Percentiles rank a stretch among this genome's conserved stretches.
Evolutionary conservation across 306 rosid genomes (phyloP).

Genomic region (Bauhinia variegata): DNA sequence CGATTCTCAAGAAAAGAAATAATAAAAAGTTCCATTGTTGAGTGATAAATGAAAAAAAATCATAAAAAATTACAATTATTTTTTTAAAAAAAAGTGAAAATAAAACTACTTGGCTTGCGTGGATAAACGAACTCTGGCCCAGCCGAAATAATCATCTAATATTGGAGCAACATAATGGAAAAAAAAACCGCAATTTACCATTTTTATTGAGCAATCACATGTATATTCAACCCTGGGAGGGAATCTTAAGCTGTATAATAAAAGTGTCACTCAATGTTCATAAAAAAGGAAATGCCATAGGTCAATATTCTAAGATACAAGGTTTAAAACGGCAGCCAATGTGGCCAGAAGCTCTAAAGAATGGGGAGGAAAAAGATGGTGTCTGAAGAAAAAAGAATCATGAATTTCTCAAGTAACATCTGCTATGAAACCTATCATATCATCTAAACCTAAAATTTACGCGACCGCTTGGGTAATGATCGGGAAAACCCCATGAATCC

Average conservation of each 20-base stretch:
- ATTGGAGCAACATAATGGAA: neutral
- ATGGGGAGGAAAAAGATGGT: neutral
- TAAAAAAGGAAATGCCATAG: conserved; percentile 32
- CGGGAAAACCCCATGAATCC: conserved; percentile 60
- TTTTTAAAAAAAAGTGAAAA: too few species aligned
- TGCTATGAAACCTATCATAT: conserved; percentile 50
- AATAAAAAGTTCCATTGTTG: too few species aligned
- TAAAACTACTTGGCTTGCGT: too few species aligned
- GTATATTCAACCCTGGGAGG: conserved; percentile 22
- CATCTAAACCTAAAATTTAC: conserved; percentile 74
- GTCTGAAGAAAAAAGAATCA: conserved; percentile 37
- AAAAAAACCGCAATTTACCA: conserved; percentile 17
- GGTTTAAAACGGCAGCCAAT: conserved; percentile 40
- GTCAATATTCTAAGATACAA: conserved; percentile 34
- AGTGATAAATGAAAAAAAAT: too few species aligned
- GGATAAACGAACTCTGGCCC: neutral
- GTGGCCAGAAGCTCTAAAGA: conserved; percentile 30
- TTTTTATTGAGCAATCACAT: conserved; percentile 41
- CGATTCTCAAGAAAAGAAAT: too few species aligned
- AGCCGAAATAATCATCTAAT: neutral
- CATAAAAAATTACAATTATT: too few species aligned
- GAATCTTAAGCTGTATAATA: conserved; percentile 36
- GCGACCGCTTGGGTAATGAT: conserved; percentile 80
- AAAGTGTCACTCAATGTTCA: conserved; percentile 39
- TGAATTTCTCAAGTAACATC: conserved; percentile 46